Evolutionary conservation across 306 rosid genomes (phyloP), one percentile per base, ranked within the genome.

Genomic region (Ammopiptanthus mongolicus): DNA sequence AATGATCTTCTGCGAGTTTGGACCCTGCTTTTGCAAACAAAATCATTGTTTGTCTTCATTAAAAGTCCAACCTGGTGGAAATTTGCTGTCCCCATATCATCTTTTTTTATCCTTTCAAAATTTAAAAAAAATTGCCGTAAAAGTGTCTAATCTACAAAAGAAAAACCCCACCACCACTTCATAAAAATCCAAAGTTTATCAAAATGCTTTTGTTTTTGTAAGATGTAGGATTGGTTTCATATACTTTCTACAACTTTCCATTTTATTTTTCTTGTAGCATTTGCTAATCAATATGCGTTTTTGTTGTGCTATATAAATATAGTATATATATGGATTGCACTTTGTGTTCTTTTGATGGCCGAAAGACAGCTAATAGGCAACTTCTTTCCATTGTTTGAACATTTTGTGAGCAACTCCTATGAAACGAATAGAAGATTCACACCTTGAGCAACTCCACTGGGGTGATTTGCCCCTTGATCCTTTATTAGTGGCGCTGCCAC

Each of bases 21-120:
- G 78, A 82, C 85, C 74, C 81, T 64, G 69, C 82, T 85, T 84
- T 83, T 72, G 70, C 81, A 75, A 69, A 83, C 86, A 80, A 83
- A 69, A 81, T 81, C 48, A 79, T 81, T 22, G 33, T 59, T 73
- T 83, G 83, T 73, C 79, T 51, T 82, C 93, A 79, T 87, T 15
- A 77, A 77, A 87, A 89, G 84, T 82, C 81, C 39, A 81, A 83
- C 91, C 86, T 68, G 72, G 55, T 65, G 62, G 71, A 75, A 89
- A 80, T 5, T 86, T 64, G 82, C 66, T 69, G 84, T 69, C 81
- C 80, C 25, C 18, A 52, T 41, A 13, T 60, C 44, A 15, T 34
- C 55, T 68, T 66, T 66, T 18, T 44, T 60, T 13, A 61, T 22
- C 23, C 51, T 28, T 78, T 76, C 6, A 17, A n/a, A 47, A 12